Evolutionary conservation across 345 rosid genomes (phyloP), one percentile per base, ranked within the genome.

Genomic region (Eucalyptus marginata): DNA sequence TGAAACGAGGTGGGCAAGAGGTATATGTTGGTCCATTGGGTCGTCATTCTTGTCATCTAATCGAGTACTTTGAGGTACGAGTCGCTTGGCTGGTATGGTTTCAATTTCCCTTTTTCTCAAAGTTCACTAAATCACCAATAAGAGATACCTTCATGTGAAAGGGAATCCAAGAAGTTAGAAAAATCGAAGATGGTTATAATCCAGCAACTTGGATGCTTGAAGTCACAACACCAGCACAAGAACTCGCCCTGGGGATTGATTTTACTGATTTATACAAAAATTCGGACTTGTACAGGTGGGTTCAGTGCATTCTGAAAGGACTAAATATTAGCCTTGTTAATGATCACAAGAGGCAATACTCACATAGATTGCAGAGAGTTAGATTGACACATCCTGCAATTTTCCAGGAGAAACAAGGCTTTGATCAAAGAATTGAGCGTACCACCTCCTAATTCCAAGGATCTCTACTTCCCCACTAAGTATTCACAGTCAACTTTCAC

Each of bases 141-240:
- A 71, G 83, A 40, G 46, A 47, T 84, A 16, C 36, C 86, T 84
- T 46, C 31, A 25, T 27, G 3, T 18, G 44, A 22, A 36, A 94
- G 95, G 91, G 80, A 56, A 87, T 93, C 83, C 87, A 88, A 76
- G 95, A 94, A 52, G 92, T 91, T 11, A 17, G 40, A 47, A 90
- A 89, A 88, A 93, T 93, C 36, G 87, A 88, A 46, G 96, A 93
- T 27, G 93, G 94, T 40, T 89, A 92, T 85, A 94, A 94, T 86
- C 95, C 95, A 40, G 95, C 95, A 31, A 93, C 94, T 24, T 94
- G 95, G 95, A 94, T 94, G 95, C 81, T 94, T 83, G 95, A 94
- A 80, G 94, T 94, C 22, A 89, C 93, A 18, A 31, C 90, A 56
- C 71, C 89, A 43, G 91, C 92, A n/a, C 96, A 91, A 86, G 95